A percentile compares a stretch with the other conserved stretches of the same genome.
phyloP scores from a whole-genome alignment of 2,329 filamentous ascomycete species.

The Alternaria burnsii region DNA sequence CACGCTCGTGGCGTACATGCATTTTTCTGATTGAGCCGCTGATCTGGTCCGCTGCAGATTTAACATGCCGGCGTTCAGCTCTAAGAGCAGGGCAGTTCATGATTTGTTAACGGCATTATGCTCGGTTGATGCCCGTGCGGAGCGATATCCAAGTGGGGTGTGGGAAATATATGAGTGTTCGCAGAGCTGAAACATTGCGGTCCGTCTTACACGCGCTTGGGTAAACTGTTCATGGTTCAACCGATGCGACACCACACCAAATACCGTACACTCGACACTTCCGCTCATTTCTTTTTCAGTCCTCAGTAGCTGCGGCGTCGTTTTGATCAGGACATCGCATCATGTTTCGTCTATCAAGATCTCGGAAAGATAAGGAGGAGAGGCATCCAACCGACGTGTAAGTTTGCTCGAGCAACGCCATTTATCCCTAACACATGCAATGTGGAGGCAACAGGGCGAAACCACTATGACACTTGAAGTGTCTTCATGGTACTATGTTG shows the following conservation, averaged over 20 bases:
- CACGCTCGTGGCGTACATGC: slow-evolving; percentile 7
- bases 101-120: slow-evolving; percentile 11
- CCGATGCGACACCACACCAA: background rate
- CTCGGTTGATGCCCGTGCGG: slow-evolving; percentile 10
- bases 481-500: background rate
- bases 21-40: slow-evolving; percentile 15
- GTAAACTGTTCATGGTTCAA: background rate
- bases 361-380: slow-evolving; percentile 8
- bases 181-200: slow-evolving; percentile 10
- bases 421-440: background rate
- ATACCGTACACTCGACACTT: background rate
- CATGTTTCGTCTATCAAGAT: slow-evolving; percentile 17
- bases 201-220: background rate
- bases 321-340: background rate
- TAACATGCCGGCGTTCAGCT: slow-evolving; percentile 1
- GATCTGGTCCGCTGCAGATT: slow-evolving; percentile 5
- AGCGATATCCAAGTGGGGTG: slow-evolving; percentile 4
- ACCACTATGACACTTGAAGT: background rate
- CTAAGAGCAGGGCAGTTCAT: slow-evolving; percentile 9
- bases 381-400: slow-evolving; percentile 8
- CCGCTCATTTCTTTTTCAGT: background rate
- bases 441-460: background rate
- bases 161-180: slow-evolving; percentile 17
- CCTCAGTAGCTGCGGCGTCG: background rate
- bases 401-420: slow-evolving; percentile 1